Percentiles rank a stretch among this genome's conserved stretches.
These are phyloP conservation scores for Orobanche coerulescens DNA, from an alignment of 257 asterid species.

Conservation along the genomic window DNA sequence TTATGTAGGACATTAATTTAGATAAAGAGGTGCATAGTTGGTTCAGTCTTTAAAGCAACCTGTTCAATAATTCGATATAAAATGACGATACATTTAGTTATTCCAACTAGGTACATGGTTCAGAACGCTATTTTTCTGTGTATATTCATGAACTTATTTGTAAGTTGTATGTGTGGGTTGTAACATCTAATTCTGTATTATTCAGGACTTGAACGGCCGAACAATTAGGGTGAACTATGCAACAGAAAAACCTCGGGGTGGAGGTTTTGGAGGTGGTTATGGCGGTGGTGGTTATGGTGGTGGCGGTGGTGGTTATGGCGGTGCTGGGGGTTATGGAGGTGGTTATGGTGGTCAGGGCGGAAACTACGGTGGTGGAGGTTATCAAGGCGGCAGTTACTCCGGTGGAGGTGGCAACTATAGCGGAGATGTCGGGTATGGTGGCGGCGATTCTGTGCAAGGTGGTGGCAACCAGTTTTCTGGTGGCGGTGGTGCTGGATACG, in stretches of 20 bases:
- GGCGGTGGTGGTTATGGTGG: constrained; percentile 27
- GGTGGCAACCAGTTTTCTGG: constrained; percentile 18
- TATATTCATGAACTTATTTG: background rate
- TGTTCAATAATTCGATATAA: background rate
- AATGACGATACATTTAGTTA: background rate
- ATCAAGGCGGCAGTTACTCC: constrained; percentile 3
- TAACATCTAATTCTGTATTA: background rate
- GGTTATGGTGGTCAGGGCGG: constrained; percentile 21
- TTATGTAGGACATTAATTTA: background rate
- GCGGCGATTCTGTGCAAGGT: constrained; percentile 25
- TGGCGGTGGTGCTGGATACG: constrained; percentile 5
- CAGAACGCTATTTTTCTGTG: background rate
- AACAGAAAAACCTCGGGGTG: constrained; percentile 38
- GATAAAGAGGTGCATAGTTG: background rate
- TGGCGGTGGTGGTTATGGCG: constrained; percentile 21
- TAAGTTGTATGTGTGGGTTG: background rate
- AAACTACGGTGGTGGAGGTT: constrained; percentile 16
- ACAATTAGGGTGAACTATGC: constrained; percentile 50
- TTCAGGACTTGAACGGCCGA: constrained; percentile 53
- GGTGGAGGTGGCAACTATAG: constrained; percentile 25
- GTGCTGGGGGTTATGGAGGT: constrained; percentile 23
- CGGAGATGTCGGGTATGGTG: constrained; percentile 20
- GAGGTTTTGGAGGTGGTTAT: constrained; percentile 38
- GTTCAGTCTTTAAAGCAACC: background rate
- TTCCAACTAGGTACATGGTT: background rate